Evolutionary conservation across 345 rosid genomes (phyloP), one percentile per base, ranked within the genome.

Genomic region (Excoecaria cochinchinensis): DNA sequence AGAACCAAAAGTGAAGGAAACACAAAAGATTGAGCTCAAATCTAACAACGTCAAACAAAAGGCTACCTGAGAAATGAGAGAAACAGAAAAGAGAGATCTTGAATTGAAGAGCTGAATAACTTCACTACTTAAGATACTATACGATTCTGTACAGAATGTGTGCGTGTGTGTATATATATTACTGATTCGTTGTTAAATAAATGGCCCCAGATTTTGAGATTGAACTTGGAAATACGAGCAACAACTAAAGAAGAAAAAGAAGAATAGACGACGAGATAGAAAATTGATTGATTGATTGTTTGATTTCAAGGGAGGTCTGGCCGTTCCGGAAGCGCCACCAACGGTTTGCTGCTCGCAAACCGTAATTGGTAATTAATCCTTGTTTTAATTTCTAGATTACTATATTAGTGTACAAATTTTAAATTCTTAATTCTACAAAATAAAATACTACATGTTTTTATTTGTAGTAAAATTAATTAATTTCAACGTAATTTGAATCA

Each of bases 301-400:
- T 60, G 63, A 60, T 66, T 8, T 12, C 11, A 14, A 31, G 16
- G 69, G 62, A 63, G 31, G 38, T 16, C 12, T 19, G 69, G 67
- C 21, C 11, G 51, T 73, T 51, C 36, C 40, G 61, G 66, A 60
- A 72, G 75, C 75, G 68, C 68, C 75, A 47, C 75, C 68, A 72
- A 72, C 75, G 48, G 76, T 62, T 73, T 63, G 42, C 38, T 59
- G 56, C 67, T 52, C 4, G 48, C 19, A 22, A 24, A 24, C 36
- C 63, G 63, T 22, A 59, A 8, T 59, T 55, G 21, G 19, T 31
- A 16, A 13, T 16, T 19, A 55, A 14, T 55, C 19, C 5, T 5
- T 14, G 58, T 55, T 55, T 55, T 14, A n/a, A 5, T 44, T 44
- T 44, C 48, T 0, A 1, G 1, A 44, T 44, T 44, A n/a, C n/a